These are phyloP conservation scores for Emergomyces pasteurianus DNA, from an alignment of 2,329 filamentous ascomycete species.

Conservation along the genomic window DNA sequence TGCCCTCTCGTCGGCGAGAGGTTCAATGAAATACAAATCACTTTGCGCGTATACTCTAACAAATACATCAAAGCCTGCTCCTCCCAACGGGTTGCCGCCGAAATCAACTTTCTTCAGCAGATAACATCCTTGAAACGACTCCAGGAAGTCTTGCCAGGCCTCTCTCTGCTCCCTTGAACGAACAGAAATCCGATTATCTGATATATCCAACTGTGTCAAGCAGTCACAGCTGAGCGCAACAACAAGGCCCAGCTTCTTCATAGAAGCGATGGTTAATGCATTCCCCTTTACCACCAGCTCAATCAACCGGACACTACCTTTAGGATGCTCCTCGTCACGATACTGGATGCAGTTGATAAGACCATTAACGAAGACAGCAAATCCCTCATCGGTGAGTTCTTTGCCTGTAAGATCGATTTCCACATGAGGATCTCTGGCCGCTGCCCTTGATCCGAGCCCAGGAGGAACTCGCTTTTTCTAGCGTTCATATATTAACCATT, in stretches of 20 bases:
- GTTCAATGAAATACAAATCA: slow-evolving; percentile 21
- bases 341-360: slow-evolving; percentile 29
- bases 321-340: slow-evolving; percentile 18
- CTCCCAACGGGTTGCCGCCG: slow-evolving; percentile 32
- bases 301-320: slow-evolving; percentile 28
- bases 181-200: slow-evolving; percentile 34
- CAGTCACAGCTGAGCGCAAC: slow-evolving; percentile 32
- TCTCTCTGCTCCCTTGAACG: slow-evolving; percentile 22
- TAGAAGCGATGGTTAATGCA: slow-evolving; percentile 29
- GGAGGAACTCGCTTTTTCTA: slow-evolving; percentile 27
- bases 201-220: slow-evolving; percentile 36
- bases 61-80: slow-evolving; percentile 35
- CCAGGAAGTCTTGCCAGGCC: slow-evolving; percentile 34
- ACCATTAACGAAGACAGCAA: slow-evolving; percentile 31
- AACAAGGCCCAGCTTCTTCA: slow-evolving; percentile 31
- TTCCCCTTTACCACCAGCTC: slow-evolving; percentile 38
- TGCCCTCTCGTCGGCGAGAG: slow-evolving; percentile 10
- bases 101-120: slow-evolving; percentile 35
- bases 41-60: slow-evolving; percentile 30
- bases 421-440: slow-evolving; percentile 23
- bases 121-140: slow-evolving; percentile 31
- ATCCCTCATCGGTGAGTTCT: slow-evolving; percentile 35
- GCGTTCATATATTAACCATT: slow-evolving; percentile 6
- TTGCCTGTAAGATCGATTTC: slow-evolving; percentile 37
- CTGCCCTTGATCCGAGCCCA: slow-evolving; percentile 17